Conservation (phyloP, 2,329 filamentous ascomycete genomes). For the Fusarium anguioides region DNA sequence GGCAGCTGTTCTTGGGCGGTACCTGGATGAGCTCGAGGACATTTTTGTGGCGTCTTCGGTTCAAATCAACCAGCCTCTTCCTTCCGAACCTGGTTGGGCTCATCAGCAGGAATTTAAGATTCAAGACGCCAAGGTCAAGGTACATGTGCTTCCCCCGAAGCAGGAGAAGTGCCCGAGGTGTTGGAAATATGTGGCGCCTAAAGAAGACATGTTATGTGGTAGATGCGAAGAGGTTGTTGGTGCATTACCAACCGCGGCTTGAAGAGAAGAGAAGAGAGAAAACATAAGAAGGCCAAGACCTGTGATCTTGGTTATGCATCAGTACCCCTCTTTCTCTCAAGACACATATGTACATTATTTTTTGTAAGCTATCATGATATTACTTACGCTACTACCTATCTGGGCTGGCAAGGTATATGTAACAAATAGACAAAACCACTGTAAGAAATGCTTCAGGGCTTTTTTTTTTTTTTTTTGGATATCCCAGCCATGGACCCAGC, state of each 20-base stretch:
- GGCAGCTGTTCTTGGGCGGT: slow-evolving; percentile 52
- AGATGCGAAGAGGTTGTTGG: slow-evolving; percentile 76
- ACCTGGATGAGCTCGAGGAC: slow-evolving; percentile 64
- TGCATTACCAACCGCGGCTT: slow-evolving; percentile 19
- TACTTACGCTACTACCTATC: not conserved
- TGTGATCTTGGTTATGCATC: slow-evolving; percentile 1
- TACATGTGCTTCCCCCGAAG: slow-evolving; percentile 61
- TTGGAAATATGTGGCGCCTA: slow-evolving; percentile 85
- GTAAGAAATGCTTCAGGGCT: not conserved
- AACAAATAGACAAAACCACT: slow-evolving; percentile 20
- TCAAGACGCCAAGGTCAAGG: slow-evolving; percentile 51
- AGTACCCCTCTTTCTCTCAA: slow-evolving; percentile 28
- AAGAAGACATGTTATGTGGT: slow-evolving; percentile 73
- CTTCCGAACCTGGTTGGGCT: slow-evolving; percentile 52
- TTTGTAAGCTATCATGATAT: slow-evolving; percentile 28
- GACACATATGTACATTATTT: slow-evolving; percentile 32
- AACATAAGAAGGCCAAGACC: slow-evolving; percentile 1
- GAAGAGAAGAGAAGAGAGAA: slow-evolving; percentile 16
- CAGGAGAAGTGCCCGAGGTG: slow-evolving; percentile 84
- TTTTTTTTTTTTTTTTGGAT: no score
- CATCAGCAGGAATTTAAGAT: slow-evolving; percentile 58
- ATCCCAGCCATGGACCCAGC: not conserved
- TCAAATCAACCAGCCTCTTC: slow-evolving; percentile 54
- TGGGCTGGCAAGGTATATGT: not conserved
- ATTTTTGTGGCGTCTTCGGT: slow-evolving; percentile 79